Base-by-base conservation (phyloP, 2,329 filamentous ascomycete genomes). In the Metarhizium sp. region DNA sequence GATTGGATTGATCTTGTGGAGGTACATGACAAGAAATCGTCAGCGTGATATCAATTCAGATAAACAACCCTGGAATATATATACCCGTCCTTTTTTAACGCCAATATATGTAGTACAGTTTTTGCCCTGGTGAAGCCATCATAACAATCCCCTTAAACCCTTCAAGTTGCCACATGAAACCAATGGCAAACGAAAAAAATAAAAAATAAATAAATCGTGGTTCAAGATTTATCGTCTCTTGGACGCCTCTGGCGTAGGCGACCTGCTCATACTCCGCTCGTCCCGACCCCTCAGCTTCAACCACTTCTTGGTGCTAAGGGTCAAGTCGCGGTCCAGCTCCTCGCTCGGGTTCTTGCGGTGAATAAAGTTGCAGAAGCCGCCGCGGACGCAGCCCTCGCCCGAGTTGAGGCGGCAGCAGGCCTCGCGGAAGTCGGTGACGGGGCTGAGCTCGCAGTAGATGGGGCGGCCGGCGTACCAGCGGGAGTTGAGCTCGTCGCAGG, bases 341-440 rank as follows among this genome's bases (percentile, higher is more conserved):
- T 90, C 78, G 63, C 82, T 84, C 4, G 94, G 94, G 69, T 97
- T 94, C 78, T 99, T 99, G 67, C 94, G 84, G 71, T 99, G 94
- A 62, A 99, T 99, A 72, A 99, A 99, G 73, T 99, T 99, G 80
- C 94, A 99, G 78, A 97, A 97, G 36, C 94, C 94, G 59, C 92
- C 94, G 61, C 94, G 82, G 47, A 96, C 91, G 73, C 94, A 99
- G 48, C 94, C 94, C 73, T 97, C 94, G 59, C 94, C 94, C 43
- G 83, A 88, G 68, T 99, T 99, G 30, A 97, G 79, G 54, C 94
- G 83, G 74, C 94, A 99, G 72, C 94, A 99, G 18, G 94, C 94
- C 77, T 99, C 94, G 69, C 94, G 82, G 73, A 99, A 99, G 75
- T 99, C 94, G 60, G 94, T 99, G 55, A 99, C 94, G 63, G 94